Evolutionary conservation across 306 rosid genomes (phyloP), one percentile per base, ranked within the genome.

Genomic region (Pyrus bretschneideri): DNA sequence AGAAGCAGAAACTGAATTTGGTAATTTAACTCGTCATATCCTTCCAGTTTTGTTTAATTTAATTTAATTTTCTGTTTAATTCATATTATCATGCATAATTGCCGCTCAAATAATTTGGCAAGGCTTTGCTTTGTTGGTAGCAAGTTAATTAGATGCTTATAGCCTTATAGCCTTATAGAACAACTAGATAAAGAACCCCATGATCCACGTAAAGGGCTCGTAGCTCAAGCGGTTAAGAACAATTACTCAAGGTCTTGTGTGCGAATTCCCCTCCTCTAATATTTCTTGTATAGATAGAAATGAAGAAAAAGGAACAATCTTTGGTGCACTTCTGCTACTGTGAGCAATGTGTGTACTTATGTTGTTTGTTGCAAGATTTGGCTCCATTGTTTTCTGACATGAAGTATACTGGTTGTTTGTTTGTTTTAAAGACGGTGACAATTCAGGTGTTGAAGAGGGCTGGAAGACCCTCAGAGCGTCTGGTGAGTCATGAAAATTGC

Each of bases 381-480:
- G 14, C 22, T 11, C 46, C 9, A 11, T 78, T 61, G 10, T 30
- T 57, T 15, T 62, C 66, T 82, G 69, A 74, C 51, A 70, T 57
- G 33, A 15, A 45, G 55, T 64, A 12, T 29, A 19, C 35, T 4
- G 42, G 9, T 42, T 42, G 45, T 75, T 51, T 52, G 52, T 76
- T 79, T 58, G 51, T 82, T 63, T 67, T 79, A 51, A 46, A 94
- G 97, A 94, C 98, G 58, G 92, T 90, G 52, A 89, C 89, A 67
- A 85, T 94, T 80, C 98, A 94, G 82, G 33, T 90, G 81, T 77
- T 94, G 78, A 94, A 91, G 91, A 91, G 89, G 77, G 97, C 96
- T 0, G 90, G 97, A 17, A 88, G 88, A 31, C 97, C 98, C 68
- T 94, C 95, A 2, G 97, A 90, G 78, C 88, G 94, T 58, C 69